Base-by-base conservation (phyloP, 164 flowering plant species). In the Buxus sempervirens region DNA sequence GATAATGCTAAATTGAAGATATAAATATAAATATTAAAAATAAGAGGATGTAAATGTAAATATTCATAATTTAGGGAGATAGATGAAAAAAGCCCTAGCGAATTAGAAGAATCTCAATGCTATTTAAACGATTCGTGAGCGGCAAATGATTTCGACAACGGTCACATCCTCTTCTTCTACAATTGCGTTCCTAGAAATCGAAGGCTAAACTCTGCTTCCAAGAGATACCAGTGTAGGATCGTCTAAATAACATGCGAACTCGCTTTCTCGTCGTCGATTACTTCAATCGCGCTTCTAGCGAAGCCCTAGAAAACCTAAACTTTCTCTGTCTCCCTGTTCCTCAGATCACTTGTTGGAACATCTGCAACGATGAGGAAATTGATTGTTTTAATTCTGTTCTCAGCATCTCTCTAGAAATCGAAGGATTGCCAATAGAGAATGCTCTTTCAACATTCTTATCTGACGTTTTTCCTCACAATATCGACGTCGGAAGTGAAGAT, bases 241-340 rank as follows among this genome's bases (percentile, higher is more conserved):
- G 38, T 32, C 10, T 27, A 18, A 19, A 0, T n/a, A 60, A 51
- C 64, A 91, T 91, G 96, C 83, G 90, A 65, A 85, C 90, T 81
- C 92, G 90, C 28, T 88, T 86, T 75, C 87, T 84, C 72, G 72
- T 73, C 82, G 53, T 66, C 67, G 87, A 88, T 45, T 87, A 62
- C 85, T 83, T 79, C 82, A 22, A 57, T 38, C 28, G 69, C 42
- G 28, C 79, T 66, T 64, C 81, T 42, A 32, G 32, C 32, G n/a
- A 59, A 58, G 55, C 73, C 70, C 67, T 73, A 71, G 76, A 70
- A 71, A 49, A 80, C 69, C 76, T 75, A 62, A 70, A 65, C 32
- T 84, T 85, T 80, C 77, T 79, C 72, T 75, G 69, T 59, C 76
- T 87, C 48, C 86, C 83, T 19, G 74, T 69, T 38, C 85, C 84